A percentile compares a stretch with the other conserved stretches of the same genome.
phyloP scores from a whole-genome alignment of 2,329 filamentous ascomycete species.

The Trichoderma simmonsii region DNA sequence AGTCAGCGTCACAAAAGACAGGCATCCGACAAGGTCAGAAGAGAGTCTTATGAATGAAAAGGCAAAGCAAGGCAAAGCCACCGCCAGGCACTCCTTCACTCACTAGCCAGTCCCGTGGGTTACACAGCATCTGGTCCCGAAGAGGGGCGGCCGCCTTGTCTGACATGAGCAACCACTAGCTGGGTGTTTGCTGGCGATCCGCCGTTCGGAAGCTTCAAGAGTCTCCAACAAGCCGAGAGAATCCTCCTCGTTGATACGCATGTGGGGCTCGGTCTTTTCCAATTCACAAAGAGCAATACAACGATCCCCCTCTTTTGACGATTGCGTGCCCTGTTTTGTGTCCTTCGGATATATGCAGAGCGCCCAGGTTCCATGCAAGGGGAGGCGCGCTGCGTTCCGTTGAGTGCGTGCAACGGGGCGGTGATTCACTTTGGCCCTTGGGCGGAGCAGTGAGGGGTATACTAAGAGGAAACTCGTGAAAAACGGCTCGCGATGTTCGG shows the following conservation, averaged over 20 bases:
- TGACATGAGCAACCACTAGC: conserved; percentile 9
- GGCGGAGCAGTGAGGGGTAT: conserved; percentile 7
- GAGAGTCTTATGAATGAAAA: background rate
- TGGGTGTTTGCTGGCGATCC: background rate
- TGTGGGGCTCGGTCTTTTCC: conserved; percentile 1
- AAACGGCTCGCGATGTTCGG: background rate
- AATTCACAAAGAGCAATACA: background rate
- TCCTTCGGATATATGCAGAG: background rate
- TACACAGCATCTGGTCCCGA: background rate
- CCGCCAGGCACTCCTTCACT: background rate
- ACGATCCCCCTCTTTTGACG: background rate
- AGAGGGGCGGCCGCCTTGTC: conserved; percentile 9
- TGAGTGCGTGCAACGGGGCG: background rate
- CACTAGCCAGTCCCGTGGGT: background rate
- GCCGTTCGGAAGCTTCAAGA: background rate
- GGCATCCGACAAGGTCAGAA: background rate
- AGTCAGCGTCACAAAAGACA: background rate
- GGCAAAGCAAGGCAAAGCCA: background rate
- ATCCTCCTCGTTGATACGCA: background rate
- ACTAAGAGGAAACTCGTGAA: background rate
- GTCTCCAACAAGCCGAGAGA: background rate
- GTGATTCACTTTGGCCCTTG: background rate
- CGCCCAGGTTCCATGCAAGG: background rate
- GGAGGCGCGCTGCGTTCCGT: background rate
- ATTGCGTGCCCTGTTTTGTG: background rate